Percentiles rank a stretch among this genome's conserved stretches.
phyloP scores from a whole-genome alignment of 2,329 filamentous ascomycete genomes.

The Bretziella fagacearum region DNA sequence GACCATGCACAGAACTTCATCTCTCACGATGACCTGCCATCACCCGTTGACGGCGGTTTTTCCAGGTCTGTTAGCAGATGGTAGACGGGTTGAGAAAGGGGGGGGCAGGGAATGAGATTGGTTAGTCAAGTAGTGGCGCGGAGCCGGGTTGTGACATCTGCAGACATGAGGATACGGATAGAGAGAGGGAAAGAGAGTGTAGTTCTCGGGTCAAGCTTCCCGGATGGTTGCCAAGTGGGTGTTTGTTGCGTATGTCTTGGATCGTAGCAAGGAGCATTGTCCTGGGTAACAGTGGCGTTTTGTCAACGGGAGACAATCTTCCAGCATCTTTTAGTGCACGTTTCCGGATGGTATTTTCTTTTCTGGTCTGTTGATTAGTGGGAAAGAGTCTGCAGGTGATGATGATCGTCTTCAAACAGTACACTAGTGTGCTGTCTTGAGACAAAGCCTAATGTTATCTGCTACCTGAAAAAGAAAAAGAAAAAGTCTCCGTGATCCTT shows the following conservation, averaged over 20 bases:
- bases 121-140: too few relatives aligned
- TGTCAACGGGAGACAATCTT: neutral
- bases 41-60: too few relatives aligned
- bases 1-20: neutral
- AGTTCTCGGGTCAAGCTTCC: neutral
- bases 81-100: too few relatives aligned
- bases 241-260: too few relatives aligned
- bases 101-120: too few relatives aligned
- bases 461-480: neutral
- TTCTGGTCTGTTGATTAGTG: neutral
- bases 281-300: neutral
- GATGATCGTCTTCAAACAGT: neutral
- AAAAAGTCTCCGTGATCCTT: neutral
- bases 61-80: too few relatives aligned
- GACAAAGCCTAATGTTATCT: neutral
- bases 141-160: too few relatives aligned
- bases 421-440: neutral
- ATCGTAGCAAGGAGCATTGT: neutral
- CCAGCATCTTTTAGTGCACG: neutral
- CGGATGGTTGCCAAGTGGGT: neutral
- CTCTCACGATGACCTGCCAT: neutral
- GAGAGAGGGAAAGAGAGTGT: too few relatives aligned
- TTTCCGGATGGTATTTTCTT: neutral
- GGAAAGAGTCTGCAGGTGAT: neutral
- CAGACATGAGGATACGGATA: too few relatives aligned